Evolutionary conservation across 179 eudicot species (phyloP).

Genomic region (Amaranthus tricolor): DNA sequence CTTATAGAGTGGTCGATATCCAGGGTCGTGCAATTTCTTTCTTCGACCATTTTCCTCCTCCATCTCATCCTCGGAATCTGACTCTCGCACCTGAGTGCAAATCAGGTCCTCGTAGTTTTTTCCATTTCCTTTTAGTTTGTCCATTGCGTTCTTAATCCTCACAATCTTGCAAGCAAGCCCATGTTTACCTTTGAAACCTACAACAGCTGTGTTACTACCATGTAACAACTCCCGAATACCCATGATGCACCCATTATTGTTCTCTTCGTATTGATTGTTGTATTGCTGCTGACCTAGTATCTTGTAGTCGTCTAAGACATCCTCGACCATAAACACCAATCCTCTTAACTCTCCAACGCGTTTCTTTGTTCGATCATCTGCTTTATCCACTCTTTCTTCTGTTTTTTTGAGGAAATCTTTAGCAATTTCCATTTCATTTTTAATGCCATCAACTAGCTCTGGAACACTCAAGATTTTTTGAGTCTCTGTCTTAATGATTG

Average conservation of each 20-base stretch:
- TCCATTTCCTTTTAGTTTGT: not conserved
- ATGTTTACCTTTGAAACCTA: not conserved
- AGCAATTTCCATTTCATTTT: not conserved
- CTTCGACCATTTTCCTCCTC: too few species aligned
- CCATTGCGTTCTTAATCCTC: not conserved
- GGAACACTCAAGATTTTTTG: slow-evolving; percentile 5
- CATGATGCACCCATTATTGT: not conserved
- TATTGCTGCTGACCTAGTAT: not conserved
- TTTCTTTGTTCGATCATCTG: not conserved
- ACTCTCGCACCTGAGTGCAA: not conserved
- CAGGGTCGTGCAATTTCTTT: not conserved
- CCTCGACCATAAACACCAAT: slow-evolving; percentile 10
- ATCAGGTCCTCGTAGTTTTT: not conserved
- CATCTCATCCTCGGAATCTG: too few species aligned
- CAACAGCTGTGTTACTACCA: not conserved
- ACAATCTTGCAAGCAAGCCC: not conserved
- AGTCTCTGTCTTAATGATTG: not conserved
- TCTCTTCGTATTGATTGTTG: not conserved
- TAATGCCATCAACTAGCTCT: not conserved
- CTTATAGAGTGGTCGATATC: slow-evolving; percentile 5
- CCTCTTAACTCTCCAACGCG: not conserved
- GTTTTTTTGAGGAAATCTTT: slow-evolving; percentile 1
- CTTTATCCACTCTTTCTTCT: not conserved
- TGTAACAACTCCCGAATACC: not conserved
- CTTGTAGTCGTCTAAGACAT: slow-evolving; percentile 5